Conservation (phyloP, 2,329 filamentous ascomycete genomes). For the Cadophora malorum region DNA sequence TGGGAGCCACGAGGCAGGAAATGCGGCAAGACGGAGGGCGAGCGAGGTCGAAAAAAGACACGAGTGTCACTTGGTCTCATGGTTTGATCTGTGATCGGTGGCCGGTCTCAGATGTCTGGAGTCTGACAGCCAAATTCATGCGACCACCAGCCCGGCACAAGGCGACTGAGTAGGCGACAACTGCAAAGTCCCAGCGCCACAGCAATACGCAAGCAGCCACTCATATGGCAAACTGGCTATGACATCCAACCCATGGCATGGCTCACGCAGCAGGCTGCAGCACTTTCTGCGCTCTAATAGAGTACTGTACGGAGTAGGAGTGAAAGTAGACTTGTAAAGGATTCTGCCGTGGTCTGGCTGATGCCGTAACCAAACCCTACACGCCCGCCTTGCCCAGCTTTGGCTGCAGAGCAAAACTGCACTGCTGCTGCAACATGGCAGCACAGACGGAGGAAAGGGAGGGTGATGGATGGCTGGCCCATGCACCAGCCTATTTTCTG, state of each 20-base stretch:
- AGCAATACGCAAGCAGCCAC: constrained; percentile 34
- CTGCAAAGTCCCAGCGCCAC: constrained; percentile 30
- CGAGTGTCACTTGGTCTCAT: constrained; percentile 38
- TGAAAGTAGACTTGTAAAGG: constrained; percentile 26
- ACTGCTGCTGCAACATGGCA: constrained; percentile 1
- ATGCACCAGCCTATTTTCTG: constrained; percentile 25
- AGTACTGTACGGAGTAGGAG: constrained; percentile 3
- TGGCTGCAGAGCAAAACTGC: constrained; percentile 17
- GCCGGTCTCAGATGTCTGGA: constrained; percentile 37
- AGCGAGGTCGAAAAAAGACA: constrained; percentile 25
- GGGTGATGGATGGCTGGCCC: constrained; percentile 18
- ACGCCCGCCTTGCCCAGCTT: constrained; percentile 28
- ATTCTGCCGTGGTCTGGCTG: constrained; percentile 18
- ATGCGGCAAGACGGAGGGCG: constrained; percentile 25
- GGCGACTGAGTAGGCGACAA: constrained; percentile 12
- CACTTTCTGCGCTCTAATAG: neutral
- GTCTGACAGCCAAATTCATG: constrained; percentile 37
- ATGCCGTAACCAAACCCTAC: constrained; percentile 12
- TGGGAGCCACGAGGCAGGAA: constrained; percentile 36
- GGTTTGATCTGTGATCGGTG: constrained; percentile 18
- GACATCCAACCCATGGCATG: constrained; percentile 27
- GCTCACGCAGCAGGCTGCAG: constrained; percentile 26
- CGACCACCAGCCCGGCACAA: constrained; percentile 23
- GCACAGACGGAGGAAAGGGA: constrained; percentile 22
- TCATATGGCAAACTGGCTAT: constrained; percentile 27